Conservation (phyloP, 495 filamentous ascomycete species). For the Daldinia caldariorum region DNA sequence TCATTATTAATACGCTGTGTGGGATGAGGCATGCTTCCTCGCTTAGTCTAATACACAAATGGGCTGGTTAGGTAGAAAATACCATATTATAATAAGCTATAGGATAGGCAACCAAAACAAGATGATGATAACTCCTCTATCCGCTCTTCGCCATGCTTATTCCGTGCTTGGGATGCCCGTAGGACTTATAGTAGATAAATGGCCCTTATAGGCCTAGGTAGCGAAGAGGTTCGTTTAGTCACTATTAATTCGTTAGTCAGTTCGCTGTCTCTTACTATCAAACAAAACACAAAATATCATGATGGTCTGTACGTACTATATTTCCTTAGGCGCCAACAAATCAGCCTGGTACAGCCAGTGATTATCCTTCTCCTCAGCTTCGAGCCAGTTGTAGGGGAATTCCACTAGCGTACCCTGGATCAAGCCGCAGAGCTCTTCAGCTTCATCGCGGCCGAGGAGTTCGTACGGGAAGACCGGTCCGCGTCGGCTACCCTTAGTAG, state of each 20-base stretch:
- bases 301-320: constrained; percentile 78
- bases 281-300: not conserved
- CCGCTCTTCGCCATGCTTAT: not conserved
- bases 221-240: constrained; percentile 23
- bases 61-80: not conserved
- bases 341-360: constrained; percentile 98
- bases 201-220: not conserved
- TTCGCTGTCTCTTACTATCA: not conserved
- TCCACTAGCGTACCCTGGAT: constrained; percentile 89
- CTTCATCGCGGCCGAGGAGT: constrained; percentile 73
- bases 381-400: constrained; percentile 96
- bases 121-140: constrained; percentile 6
- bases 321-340: constrained; percentile 93
- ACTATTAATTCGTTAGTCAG: constrained; percentile 32
- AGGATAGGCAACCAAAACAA: constrained; percentile 20
- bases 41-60: constrained; percentile 32
- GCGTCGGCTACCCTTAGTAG: constrained; percentile 77
- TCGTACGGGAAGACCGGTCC: constrained; percentile 75
- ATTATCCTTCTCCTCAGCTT: constrained; percentile 86
- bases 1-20: constrained; percentile 7
- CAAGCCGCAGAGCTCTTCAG: constrained; percentile 81
- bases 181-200: constrained; percentile 2
- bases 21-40: constrained; percentile 1
- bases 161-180: not conserved
- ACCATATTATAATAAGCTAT: constrained; percentile 19